phyloP scores from a whole-genome alignment of 192 early-diverging fungal species.

The Coemansia sp. region DNA sequence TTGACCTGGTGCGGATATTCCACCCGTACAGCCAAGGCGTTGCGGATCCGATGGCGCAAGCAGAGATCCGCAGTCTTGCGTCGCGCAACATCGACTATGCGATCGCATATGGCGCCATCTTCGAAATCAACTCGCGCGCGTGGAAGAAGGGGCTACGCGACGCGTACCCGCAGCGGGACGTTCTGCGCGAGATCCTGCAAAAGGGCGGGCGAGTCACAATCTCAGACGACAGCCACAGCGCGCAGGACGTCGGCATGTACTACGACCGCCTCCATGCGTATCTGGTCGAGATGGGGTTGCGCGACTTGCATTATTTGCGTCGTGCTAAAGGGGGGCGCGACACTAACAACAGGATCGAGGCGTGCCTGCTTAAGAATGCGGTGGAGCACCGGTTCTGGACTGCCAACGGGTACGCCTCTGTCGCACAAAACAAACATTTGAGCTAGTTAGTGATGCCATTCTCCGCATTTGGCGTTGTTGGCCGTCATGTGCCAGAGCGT shows the following conservation, averaged over 20 bases:
- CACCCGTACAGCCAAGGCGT: slow-evolving; percentile 52
- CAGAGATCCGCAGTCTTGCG: slow-evolving; percentile 56
- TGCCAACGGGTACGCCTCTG: slow-evolving; percentile 15
- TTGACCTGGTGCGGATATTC: slow-evolving; percentile 91
- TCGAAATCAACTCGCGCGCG: slow-evolving; percentile 92
- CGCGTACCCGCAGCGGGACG: slow-evolving; percentile 87
- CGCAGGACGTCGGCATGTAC: slow-evolving; percentile 79
- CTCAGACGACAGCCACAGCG: slow-evolving; percentile 93
- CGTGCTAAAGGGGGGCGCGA: not conserved
- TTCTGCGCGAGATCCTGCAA: slow-evolving; percentile 67
- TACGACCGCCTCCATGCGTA: slow-evolving; percentile 75
- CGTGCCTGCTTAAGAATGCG: slow-evolving; percentile 21
- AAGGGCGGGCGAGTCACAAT: slow-evolving; percentile 77
- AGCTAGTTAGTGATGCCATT: too few relatives aligned
- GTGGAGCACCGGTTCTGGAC: slow-evolving; percentile 39
- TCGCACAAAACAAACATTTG: not conserved
- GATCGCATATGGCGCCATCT: slow-evolving; percentile 76
- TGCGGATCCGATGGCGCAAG: slow-evolving; percentile 28
- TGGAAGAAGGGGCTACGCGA: slow-evolving; percentile 84
- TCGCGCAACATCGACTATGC: slow-evolving; percentile 80
- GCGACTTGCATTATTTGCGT: slow-evolving; percentile 55
- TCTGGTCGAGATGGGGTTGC: slow-evolving; percentile 64
- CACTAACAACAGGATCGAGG: slow-evolving; percentile 4
- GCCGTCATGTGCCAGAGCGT: too few relatives aligned
- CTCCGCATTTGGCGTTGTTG: too few relatives aligned